Evolutionary conservation across 164 flowering plant species (phyloP), one percentile per base, ranked within the genome.

Genomic region (Magnolia changhungtana): DNA sequence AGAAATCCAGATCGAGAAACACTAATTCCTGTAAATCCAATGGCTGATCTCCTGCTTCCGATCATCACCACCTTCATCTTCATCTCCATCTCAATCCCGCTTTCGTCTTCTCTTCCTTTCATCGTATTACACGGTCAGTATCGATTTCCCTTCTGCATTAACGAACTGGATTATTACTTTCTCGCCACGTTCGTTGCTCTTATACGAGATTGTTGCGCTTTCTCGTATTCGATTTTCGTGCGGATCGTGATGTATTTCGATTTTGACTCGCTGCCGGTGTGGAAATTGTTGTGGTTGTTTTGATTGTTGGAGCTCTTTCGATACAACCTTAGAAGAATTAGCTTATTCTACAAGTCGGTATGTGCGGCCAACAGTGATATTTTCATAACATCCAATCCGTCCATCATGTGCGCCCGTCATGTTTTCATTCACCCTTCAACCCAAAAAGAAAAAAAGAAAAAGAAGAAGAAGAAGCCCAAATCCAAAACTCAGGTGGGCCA

Each of bases 51-150:
- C 50, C 71, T 8, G 21, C 69, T 59, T 7, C 76, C 19, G 63
- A 2, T 72, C 76, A 8, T 29, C 71, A 31, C 50, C 61, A 6
- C 59, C 71, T 71, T 79, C 71, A 2, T 68, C 76, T 52, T 76
- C 77, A 8, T 84, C 51, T 23, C 52, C 77, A 8, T 84, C 51
- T 23, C 52, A 24, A 23, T 85, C 72, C 88, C 86, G 2, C 29
- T 81, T 63, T 82, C 90, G 2, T 74, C 71, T 24, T 79, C 90
- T 59, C 24, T 89, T 29, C 95, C 95, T 24, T 91, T 91, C 85
- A 78, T 89, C 18, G 89, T 91, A 4, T 86, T 91, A 59, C 93
- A 91, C 72, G 95, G 95, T 91, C 81, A 75, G 71, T 13, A 29
- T 37, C 63, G 52, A 49, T 50, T 18, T 55, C 61, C 13, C 61